Evolutionary conservation across 2,329 filamentous ascomycete species (phyloP).

Genomic region (Colletotrichum lentis): DNA sequence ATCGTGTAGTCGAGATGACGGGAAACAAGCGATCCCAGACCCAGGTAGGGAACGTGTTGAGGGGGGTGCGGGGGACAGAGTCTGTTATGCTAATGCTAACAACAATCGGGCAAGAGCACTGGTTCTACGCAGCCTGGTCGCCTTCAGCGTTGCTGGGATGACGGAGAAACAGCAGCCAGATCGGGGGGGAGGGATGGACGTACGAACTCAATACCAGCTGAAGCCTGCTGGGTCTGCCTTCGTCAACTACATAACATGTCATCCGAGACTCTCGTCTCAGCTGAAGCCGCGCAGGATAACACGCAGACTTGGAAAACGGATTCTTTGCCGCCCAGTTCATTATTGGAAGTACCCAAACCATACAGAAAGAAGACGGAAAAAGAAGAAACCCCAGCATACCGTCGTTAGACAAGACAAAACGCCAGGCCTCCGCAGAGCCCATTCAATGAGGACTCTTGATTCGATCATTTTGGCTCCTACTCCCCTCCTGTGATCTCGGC

Average conservation of each 20-base stretch:
- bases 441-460: neutral
- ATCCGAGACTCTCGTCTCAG: neutral
- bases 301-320: constrained; percentile 2
- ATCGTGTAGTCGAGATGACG: neutral
- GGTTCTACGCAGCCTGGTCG: neutral
- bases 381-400: constrained; percentile 14
- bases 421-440: neutral
- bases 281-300: constrained; percentile 6
- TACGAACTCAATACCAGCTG: too few species aligned
- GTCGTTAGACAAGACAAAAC: constrained; percentile 28
- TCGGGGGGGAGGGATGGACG: too few species aligned
- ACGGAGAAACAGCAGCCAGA: neutral
- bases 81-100: neutral
- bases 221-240: neutral
- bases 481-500: constrained; percentile 62
- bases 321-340: constrained; percentile 29
- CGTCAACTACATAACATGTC: constrained; percentile 27
- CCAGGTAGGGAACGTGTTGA: too few species aligned
- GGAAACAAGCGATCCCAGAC: neutral
- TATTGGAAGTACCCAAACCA: constrained; percentile 7
- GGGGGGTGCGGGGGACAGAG: neutral
- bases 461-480: constrained; percentile 34
- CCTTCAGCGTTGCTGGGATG: neutral
- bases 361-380: neutral
- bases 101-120: neutral